Conservation (phyloP, 257 asterid species). For the Galeopsis tetrahit region DNA sequence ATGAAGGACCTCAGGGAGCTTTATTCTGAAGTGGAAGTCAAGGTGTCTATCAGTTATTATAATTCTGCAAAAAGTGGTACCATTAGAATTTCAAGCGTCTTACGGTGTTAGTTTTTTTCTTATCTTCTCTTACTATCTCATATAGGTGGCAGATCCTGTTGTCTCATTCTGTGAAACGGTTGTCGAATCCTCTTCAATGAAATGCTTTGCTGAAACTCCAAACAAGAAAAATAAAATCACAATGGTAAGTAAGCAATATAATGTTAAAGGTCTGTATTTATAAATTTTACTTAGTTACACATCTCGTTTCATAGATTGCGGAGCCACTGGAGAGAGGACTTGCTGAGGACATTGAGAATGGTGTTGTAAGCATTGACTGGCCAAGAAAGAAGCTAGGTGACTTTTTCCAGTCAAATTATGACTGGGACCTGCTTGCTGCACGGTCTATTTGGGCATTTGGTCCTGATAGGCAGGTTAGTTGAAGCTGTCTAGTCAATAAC, state of each 20-base stretch:
- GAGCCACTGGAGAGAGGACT: constrained; percentile 99
- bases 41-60: constrained; percentile 50
- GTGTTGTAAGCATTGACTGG: constrained; percentile 91
- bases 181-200: constrained; percentile 96
- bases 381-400: constrained; percentile 90
- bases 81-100: not conserved
- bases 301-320: constrained; percentile 65
- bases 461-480: constrained; percentile 88
- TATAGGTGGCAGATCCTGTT: constrained; percentile 98
- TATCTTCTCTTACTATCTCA: constrained; percentile 13
- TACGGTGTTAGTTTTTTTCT: constrained; percentile 23
- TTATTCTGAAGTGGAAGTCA: constrained; percentile 98
- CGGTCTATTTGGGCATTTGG: constrained; percentile 99
- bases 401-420: constrained; percentile 90
- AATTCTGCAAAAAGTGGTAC: not conserved
- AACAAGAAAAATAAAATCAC: constrained; percentile 97
- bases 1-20: constrained; percentile 99
- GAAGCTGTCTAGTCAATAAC: constrained; percentile 12
- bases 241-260: constrained; percentile 61
- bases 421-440: constrained; percentile 99
- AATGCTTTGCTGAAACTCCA: constrained; percentile 98
- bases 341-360: constrained; percentile 95
- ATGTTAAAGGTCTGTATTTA: constrained; percentile 1
- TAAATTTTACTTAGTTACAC: constrained; percentile 21
- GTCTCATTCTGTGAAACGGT: constrained; percentile 98